A percentile compares a stretch with the other conserved stretches of the same genome.
Evolutionary conservation across 164 flowering plant species (phyloP).

Genomic region (Cinnamomum chago): DNA sequence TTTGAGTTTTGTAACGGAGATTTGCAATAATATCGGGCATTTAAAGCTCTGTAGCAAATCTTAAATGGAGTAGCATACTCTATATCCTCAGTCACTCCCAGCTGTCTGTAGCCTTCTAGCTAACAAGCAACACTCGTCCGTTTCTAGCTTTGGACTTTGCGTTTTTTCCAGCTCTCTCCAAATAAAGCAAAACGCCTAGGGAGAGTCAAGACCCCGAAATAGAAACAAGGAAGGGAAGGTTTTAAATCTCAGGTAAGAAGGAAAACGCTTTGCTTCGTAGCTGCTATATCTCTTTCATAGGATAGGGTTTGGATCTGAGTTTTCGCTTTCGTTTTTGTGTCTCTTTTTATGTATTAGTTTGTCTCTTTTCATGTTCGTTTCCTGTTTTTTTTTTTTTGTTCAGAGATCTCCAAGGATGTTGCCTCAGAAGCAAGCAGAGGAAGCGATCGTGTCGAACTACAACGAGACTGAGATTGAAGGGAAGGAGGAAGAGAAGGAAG

Average conservation of each 20-base stretch:
- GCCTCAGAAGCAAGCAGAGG: conserved; percentile 78
- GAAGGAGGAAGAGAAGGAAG: conserved; percentile 29
- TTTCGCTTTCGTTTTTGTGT: conserved; percentile 37
- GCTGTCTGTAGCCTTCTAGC: not conserved
- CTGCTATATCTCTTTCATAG: not conserved
- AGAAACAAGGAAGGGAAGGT: not conserved
- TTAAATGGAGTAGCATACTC: not conserved
- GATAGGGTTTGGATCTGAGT: conserved; percentile 28
- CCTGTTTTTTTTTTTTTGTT: conserved; percentile 9
- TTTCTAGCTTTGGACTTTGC: not conserved
- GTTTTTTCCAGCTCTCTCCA: not conserved
- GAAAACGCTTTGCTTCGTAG: not conserved
- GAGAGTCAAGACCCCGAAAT: not conserved
- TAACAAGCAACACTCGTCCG: not conserved
- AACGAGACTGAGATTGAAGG: conserved; percentile 42
- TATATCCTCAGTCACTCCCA: not conserved
- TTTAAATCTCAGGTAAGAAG: not conserved
- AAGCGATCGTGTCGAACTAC: conserved; percentile 65
- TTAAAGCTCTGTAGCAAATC: not conserved
- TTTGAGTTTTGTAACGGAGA: not conserved
- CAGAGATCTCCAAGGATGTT: conserved; percentile 29
- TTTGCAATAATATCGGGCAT: not conserved
- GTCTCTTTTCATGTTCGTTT: conserved; percentile 48
- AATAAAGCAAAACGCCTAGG: not conserved
- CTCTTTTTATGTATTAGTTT: not conserved